A percentile compares a stretch with the other conserved stretches of the same genome.
Conservation (phyloP, 2,329 filamentous ascomycete species). For the Cladorrhinum sp. region DNA sequence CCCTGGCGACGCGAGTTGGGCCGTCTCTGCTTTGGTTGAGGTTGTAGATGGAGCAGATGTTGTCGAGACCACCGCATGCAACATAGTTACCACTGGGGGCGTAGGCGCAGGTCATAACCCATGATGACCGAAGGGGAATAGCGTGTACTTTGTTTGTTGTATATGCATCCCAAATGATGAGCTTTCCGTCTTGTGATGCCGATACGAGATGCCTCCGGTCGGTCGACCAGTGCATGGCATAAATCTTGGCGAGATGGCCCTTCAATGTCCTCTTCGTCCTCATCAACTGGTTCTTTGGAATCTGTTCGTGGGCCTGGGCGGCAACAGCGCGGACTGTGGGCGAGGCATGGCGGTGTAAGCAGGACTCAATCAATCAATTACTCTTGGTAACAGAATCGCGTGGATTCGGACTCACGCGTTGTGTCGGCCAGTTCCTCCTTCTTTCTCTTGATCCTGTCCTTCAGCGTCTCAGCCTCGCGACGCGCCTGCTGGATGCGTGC, state of each 20-base stretch:
- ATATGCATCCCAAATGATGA: constrained; percentile 99
- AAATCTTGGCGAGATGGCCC: constrained; percentile 98
- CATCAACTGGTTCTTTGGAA: constrained; percentile 91
- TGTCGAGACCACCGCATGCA: constrained; percentile 96
- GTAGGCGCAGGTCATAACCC: constrained; percentile 99
- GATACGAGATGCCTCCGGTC: constrained; percentile 96
- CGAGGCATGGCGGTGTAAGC: constrained; percentile 21
- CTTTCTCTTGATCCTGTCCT: constrained; percentile 99
- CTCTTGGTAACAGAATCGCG: background rate
- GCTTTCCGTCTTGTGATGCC: constrained; percentile 96
- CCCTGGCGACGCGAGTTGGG: constrained; percentile 92
- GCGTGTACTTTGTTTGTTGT: constrained; percentile 99
- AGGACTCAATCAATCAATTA: constrained; percentile 11
- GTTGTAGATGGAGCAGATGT: constrained; percentile 99
- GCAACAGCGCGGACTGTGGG: constrained; percentile 82
- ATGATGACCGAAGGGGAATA: constrained; percentile 93
- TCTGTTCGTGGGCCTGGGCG: constrained; percentile 84
- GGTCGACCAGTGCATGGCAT: constrained; percentile 99
- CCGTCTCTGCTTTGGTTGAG: constrained; percentile 90
- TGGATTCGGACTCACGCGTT: constrained; percentile 70
- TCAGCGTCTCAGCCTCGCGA: constrained; percentile 94
- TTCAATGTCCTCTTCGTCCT: constrained; percentile 96
- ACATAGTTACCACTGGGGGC: constrained; percentile 98
- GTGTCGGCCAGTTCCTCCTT: constrained; percentile 99
- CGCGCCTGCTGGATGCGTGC: constrained; percentile 87